These are phyloP conservation scores for Leccinum rimulosum DNA, from an alignment of 768 basidiomycete species.

Conservation along the genomic window DNA sequence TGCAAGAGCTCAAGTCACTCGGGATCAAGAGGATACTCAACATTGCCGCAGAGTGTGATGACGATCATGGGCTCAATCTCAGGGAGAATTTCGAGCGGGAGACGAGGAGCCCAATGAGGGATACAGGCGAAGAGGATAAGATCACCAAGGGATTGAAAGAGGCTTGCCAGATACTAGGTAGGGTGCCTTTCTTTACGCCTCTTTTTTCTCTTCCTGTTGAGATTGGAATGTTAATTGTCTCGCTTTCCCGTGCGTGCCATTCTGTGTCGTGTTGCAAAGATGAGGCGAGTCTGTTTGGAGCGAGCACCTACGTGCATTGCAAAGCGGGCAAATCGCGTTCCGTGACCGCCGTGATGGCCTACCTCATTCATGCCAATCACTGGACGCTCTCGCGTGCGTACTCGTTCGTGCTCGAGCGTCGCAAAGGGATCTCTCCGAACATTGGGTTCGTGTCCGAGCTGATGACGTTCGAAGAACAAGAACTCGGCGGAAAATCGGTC, in stretches of 20 bases:
- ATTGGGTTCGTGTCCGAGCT: slow-evolving; percentile 97
- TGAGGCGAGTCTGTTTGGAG: slow-evolving; percentile 85
- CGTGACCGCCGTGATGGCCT: slow-evolving; percentile 95
- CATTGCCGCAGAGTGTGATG: slow-evolving; percentile 87
- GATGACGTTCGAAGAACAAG: slow-evolving; percentile 95
- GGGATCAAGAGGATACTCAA: slow-evolving; percentile 90
- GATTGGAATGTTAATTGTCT: slow-evolving; percentile 4
- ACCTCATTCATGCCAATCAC: slow-evolving; percentile 95
- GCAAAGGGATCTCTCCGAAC: slow-evolving; percentile 94
- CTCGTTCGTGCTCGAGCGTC: slow-evolving; percentile 84
- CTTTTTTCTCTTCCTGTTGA: background rate
- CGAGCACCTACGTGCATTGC: slow-evolving; percentile 94
- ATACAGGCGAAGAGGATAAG: slow-evolving; percentile 92
- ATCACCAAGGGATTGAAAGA: slow-evolving; percentile 79
- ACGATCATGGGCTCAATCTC: slow-evolving; percentile 71
- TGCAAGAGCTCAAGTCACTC: slow-evolving; percentile 64
- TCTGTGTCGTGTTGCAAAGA: slow-evolving; percentile 44
- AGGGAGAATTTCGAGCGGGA: slow-evolving; percentile 79
- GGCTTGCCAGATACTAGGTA: slow-evolving; percentile 85
- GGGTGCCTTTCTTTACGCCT: slow-evolving; percentile 31
- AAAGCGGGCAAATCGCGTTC: slow-evolving; percentile 95
- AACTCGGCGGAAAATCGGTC: slow-evolving; percentile 56
- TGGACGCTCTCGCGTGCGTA: slow-evolving; percentile 95
- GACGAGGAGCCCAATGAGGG: slow-evolving; percentile 86
- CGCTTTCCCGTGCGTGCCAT: background rate